Conservation (phyloP, 441 rosid species). For the Populus hybrid region DNA sequence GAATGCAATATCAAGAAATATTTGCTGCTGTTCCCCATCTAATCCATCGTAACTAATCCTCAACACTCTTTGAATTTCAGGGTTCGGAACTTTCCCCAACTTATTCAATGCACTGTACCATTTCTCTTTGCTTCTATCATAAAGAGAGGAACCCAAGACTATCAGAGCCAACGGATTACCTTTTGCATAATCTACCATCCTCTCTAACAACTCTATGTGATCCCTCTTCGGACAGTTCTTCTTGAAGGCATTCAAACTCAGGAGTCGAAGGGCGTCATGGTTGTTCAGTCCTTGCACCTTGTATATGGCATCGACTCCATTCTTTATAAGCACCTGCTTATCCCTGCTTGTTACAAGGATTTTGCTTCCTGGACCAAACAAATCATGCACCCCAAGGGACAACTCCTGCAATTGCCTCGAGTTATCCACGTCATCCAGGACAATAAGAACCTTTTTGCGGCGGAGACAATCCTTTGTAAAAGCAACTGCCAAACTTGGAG, state of each 20-base stretch:
- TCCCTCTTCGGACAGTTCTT: not conserved
- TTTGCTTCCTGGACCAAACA: slow-evolving; percentile 11
- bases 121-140: not conserved
- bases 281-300: not conserved
- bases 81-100: not conserved
- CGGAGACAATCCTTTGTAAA: not conserved
- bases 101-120: not conserved
- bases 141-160: not conserved
- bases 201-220: not conserved
- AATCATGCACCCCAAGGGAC: not conserved
- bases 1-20: not conserved
- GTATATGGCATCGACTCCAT: not conserved
- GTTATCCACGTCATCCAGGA: slow-evolving; percentile 4
- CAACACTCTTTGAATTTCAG: not conserved
- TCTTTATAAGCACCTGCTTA: not conserved
- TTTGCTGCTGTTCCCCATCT: not conserved
- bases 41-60: not conserved
- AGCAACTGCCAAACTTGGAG: not conserved
- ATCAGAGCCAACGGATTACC: slow-evolving; percentile 4
- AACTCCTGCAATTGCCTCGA: not conserved
- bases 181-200: not conserved
- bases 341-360: slow-evolving; percentile 13
- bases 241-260: not conserved
- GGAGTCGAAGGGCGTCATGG: not conserved
- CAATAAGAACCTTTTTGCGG: not conserved